These are phyloP conservation scores for Epithele typhae DNA, from an alignment of 768 basidiomycete genomes.

Conservation along the genomic window DNA sequence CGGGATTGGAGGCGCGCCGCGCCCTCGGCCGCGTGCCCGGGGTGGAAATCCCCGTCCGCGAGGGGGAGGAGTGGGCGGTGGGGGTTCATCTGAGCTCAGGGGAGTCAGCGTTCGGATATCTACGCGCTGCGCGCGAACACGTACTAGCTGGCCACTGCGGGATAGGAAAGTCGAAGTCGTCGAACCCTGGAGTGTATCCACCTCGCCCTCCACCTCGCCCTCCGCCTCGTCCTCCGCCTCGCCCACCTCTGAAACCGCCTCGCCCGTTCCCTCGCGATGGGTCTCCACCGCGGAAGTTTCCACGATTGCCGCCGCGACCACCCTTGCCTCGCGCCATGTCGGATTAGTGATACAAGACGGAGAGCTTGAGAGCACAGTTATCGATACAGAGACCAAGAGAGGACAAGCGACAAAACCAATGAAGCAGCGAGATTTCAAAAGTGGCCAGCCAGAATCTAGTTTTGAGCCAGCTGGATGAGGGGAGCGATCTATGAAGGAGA, in stretches of 20 bases:
- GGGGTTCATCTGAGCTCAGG: slow-evolving; percentile 10
- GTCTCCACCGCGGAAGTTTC: slow-evolving; percentile 13
- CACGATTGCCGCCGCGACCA: slow-evolving; percentile 16
- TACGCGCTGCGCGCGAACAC: no score
- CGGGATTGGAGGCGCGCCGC: slow-evolving; percentile 5
- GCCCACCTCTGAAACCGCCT: slow-evolving; percentile 16
- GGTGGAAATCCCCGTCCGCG: slow-evolving; percentile 5
- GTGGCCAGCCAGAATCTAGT: no score
- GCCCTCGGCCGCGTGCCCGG: slow-evolving; percentile 24
- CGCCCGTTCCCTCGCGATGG: slow-evolving; percentile 18
- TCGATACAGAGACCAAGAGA: slow-evolving; percentile 10
- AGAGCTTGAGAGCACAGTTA: slow-evolving; percentile 3
- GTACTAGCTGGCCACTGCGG: slow-evolving; percentile 26
- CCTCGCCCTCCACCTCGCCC: slow-evolving; percentile 20
- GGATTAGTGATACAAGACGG: slow-evolving; percentile 13
- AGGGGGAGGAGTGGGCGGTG: slow-evolving; percentile 1
- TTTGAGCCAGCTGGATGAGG: no score
- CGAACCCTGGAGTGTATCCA: slow-evolving; percentile 10
- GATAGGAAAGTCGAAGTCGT: slow-evolving; percentile 25
- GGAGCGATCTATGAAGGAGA: no score
- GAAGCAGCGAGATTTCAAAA: no score
- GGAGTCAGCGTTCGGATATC: no score
- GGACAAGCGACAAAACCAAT: neutral
- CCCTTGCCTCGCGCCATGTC: slow-evolving; percentile 19
- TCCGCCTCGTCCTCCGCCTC: slow-evolving; percentile 24